A percentile compares a stretch with the other conserved stretches of the same genome.
Evolutionary conservation across 352 stramenopile genomes (phyloP).

Genomic region (Thalassiosira mediterranea): DNA sequence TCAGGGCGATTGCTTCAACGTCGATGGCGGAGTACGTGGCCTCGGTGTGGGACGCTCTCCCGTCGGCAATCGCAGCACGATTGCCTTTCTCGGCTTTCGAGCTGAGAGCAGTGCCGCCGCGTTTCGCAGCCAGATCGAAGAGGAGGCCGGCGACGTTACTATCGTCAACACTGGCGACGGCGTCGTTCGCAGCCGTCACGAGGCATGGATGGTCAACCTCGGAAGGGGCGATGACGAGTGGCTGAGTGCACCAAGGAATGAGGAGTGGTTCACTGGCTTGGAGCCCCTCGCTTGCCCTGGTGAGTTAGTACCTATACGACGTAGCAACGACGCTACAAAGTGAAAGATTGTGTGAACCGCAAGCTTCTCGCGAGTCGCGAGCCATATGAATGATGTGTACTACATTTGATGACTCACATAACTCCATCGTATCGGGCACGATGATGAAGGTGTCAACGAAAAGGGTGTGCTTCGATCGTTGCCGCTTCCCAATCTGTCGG

Average conservation of each 20-base stretch:
- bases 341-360: too few species aligned
- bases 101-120: slow-evolving; percentile 32
- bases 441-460: slow-evolving; percentile 61
- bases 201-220: slow-evolving; percentile 80
- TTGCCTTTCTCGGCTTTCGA: slow-evolving; percentile 30
- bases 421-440: too few species aligned
- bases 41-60: slow-evolving; percentile 1
- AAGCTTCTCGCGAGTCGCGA: too few species aligned
- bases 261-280: slow-evolving; percentile 77
- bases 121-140: slow-evolving; percentile 18
- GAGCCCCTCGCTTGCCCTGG: slow-evolving; percentile 63
- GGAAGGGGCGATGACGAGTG: slow-evolving; percentile 61
- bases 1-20: too few species aligned
- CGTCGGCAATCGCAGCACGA: slow-evolving; percentile 34
- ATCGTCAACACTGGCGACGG: background rate
- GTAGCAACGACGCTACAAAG: too few species aligned
- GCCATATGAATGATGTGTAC: too few species aligned
- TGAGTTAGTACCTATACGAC: slow-evolving; percentile 43
- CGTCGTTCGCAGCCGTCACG: slow-evolving; percentile 29
- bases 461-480: slow-evolving; percentile 66
- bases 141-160: slow-evolving; percentile 7
- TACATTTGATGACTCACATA: too few species aligned
- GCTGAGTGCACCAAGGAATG: slow-evolving; percentile 57
- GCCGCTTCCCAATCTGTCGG: slow-evolving; percentile 85
- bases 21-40: too few species aligned